Evolutionary conservation across 352 stramenopile species (phyloP).

Genomic region (Phytophthora crassamura): DNA sequence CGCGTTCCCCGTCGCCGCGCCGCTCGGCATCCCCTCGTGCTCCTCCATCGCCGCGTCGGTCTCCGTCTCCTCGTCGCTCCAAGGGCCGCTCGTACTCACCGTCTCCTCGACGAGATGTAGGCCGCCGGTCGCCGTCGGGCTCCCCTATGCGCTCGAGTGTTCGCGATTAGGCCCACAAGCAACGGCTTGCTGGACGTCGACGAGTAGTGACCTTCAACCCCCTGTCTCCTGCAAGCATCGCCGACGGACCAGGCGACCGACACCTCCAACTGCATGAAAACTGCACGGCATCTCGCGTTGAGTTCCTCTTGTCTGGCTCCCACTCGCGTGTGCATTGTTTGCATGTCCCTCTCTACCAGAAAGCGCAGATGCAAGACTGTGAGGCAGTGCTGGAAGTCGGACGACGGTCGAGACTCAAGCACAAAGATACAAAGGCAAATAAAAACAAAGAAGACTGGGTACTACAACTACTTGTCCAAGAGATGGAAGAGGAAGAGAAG

Average conservation of each 20-base stretch:
- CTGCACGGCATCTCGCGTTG: conserved; percentile 34
- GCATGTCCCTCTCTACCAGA: conserved; percentile 30
- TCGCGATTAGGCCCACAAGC: conserved; percentile 42
- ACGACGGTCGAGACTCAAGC: conserved; percentile 44
- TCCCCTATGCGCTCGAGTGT: conserved; percentile 49
- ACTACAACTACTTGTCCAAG: conserved; percentile 46
- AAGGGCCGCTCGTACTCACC: conserved; percentile 60
- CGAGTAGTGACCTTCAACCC: conserved; percentile 7
- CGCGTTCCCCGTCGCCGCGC: conserved; percentile 42
- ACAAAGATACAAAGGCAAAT: conserved; percentile 51
- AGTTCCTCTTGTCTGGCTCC: conserved; percentile 13
- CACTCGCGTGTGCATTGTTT: conserved; percentile 30
- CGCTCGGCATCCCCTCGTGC: conserved; percentile 43
- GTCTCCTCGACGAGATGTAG: conserved; percentile 47
- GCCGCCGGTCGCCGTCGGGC: conserved; percentile 61
- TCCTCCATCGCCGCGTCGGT: conserved; percentile 25
- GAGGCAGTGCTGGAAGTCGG: conserved; percentile 27
- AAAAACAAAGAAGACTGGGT: conserved; percentile 51
- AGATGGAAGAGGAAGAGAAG: conserved; percentile 38
- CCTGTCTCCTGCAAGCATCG: conserved; percentile 16
- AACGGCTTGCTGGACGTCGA: conserved; percentile 18
- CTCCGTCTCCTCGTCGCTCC: conserved; percentile 35
- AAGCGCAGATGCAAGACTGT: conserved; percentile 29
- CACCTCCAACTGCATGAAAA: conserved; percentile 32
- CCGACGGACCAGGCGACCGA: conserved; percentile 13